A percentile compares a stretch with the other conserved stretches of the same genome.
Evolutionary conservation across 352 stramenopile species (phyloP).

Genomic region (Phytophthora chlamydospora): DNA sequence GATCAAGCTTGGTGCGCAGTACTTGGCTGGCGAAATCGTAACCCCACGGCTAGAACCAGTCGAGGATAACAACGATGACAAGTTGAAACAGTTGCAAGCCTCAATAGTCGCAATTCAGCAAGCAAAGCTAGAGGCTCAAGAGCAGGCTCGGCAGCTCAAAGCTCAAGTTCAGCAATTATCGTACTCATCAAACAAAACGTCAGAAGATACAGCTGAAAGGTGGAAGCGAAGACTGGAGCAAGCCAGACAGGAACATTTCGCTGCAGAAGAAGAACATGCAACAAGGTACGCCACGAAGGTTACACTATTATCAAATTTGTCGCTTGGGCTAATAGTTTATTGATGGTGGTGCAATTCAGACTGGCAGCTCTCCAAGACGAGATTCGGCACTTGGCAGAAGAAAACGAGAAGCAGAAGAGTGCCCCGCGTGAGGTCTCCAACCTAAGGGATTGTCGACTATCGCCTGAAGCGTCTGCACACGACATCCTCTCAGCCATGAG

Average conservation of each 20-base stretch:
- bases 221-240: constrained; percentile 71
- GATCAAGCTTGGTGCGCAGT: constrained; percentile 32
- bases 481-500: constrained; percentile 78
- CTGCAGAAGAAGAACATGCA: constrained; percentile 46
- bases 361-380: constrained; percentile 36
- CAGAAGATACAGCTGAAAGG: constrained; percentile 39
- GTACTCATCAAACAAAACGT: constrained; percentile 13
- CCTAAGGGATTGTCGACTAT: constrained; percentile 58
- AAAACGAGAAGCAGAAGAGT: constrained; percentile 34
- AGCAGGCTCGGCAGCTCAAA: constrained; percentile 55
- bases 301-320: not conserved
- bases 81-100: constrained; percentile 32
- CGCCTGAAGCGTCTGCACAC: constrained; percentile 50
- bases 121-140: constrained; percentile 52
- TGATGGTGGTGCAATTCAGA: constrained; percentile 18
- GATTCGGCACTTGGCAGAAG: constrained; percentile 26
- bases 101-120: constrained; percentile 37
- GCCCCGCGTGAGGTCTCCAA: constrained; percentile 36
- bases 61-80: constrained; percentile 19
- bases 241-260: constrained; percentile 51
- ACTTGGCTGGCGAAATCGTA: constrained; percentile 35
- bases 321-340: not conserved
- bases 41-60: constrained; percentile 15
- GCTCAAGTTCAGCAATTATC: constrained; percentile 50
- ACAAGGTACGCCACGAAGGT: constrained; percentile 28